These are phyloP conservation scores for Backusella psychrophila DNA, from an alignment of 192 early-diverging fungal genomes.

Conservation along the genomic window DNA sequence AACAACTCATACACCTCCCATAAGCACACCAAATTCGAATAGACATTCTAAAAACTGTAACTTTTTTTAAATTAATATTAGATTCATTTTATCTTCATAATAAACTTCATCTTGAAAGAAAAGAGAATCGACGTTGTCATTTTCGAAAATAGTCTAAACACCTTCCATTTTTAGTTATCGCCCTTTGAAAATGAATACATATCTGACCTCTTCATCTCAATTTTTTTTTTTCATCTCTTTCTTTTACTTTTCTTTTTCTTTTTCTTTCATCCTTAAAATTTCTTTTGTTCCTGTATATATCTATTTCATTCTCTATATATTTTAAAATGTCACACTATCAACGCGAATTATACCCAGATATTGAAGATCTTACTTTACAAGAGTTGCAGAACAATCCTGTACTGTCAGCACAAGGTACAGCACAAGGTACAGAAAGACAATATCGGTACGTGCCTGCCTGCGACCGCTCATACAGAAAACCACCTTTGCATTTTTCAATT, in stretches of 20 bases:
- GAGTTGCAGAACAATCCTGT: background rate
- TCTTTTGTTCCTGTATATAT: slow-evolving; percentile 6
- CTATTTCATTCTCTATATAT: background rate
- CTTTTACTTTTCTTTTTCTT: background rate
- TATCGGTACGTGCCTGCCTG: background rate
- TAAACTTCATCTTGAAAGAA: background rate
- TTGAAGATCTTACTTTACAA: background rate
- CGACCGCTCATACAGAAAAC: background rate
- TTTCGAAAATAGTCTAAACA: background rate
- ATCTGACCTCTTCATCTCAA: background rate
- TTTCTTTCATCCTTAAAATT: background rate
- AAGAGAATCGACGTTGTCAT: background rate
- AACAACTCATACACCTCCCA: background rate
- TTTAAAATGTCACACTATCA: background rate
- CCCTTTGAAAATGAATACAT: background rate
- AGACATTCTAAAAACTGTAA: background rate
- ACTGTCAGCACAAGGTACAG: background rate
- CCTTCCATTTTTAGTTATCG: background rate
- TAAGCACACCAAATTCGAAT: background rate
- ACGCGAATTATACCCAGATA: background rate
- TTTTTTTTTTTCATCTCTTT: slow-evolving; percentile 7
- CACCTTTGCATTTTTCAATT: slow-evolving; percentile 2
- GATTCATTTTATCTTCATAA: background rate
- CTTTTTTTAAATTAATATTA: background rate
- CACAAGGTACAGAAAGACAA: background rate